Evolutionary conservation across 352 stramenopile genomes (phyloP).

Genomic region (Pythium myriotylum): DNA sequence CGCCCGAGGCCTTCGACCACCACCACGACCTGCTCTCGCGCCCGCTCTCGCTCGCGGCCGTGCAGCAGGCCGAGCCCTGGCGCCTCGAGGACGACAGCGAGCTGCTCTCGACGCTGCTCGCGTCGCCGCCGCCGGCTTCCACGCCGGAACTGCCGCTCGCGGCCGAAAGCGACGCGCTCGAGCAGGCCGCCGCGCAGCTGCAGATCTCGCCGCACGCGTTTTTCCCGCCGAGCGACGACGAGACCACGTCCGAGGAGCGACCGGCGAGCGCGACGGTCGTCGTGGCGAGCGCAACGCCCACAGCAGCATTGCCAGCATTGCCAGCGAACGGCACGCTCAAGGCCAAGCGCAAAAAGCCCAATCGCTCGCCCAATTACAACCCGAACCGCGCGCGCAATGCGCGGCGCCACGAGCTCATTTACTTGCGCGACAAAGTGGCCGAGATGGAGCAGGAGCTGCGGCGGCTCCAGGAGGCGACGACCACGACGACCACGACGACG

Average conservation of each 20-base stretch:
- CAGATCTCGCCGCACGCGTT: background rate
- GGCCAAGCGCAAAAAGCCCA: background rate
- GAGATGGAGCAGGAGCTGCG: constrained; percentile 25
- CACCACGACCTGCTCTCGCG: constrained; percentile 4
- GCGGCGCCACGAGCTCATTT: constrained; percentile 24
- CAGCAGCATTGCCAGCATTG: no score
- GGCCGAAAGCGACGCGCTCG: constrained; percentile 1
- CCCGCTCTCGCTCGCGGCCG: background rate
- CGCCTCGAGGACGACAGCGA: constrained; percentile 2
- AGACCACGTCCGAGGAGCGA: background rate
- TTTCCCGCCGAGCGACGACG: constrained; percentile 5
- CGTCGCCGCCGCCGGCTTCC: background rate
- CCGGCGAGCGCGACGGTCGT: background rate
- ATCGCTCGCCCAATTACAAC: constrained; percentile 16
- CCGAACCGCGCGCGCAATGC: constrained; percentile 29
- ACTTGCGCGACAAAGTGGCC: constrained; percentile 15
- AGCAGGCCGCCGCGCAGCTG: background rate
- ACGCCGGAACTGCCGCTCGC: background rate
- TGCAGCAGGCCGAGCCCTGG: background rate
- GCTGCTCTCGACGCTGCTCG: background rate
- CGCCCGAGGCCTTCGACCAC: background rate
- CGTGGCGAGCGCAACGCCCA: background rate
- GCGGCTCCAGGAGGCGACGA: background rate
- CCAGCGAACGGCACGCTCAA: no score
- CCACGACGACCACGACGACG: no score